Evolutionary conservation across 805 yeast genomes (phyloP), one percentile per base, ranked within the genome.

Genomic region (Lipomyces anomalus): DNA sequence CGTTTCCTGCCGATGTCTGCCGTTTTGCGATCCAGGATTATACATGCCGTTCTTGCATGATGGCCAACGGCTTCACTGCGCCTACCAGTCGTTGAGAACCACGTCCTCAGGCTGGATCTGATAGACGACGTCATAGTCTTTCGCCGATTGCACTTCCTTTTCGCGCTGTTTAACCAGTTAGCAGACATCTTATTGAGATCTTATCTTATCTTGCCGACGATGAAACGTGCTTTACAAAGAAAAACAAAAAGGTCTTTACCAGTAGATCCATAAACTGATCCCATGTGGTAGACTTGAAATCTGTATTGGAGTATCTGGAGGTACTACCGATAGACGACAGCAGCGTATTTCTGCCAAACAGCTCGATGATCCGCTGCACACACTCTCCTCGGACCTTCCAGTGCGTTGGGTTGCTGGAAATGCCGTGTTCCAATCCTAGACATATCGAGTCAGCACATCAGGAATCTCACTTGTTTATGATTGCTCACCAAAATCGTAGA

Each of bases 201-300:
- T n/a, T n/a, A n/a, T n/a, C n/a, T n/a, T n/a, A n/a, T n/a, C n/a
- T n/a, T n/a, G n/a, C n/a, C n/a, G n/a, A n/a, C n/a, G n/a, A n/a
- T n/a, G n/a, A n/a, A n/a, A n/a, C n/a, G n/a, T n/a, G 30, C 9
- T 9, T 26, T 13, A 26, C 11, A 9, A 26, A 26, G 9, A 9
- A 13, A 9, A 13, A 13, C 30, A 13, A 9, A 13, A 26, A 26
- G 13, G 30, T 13, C 9, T 13, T 9, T 26, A 26, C 30, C 30
- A 48, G 37, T 32, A 48, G 37, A 20, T 37, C 42, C 44, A 50
- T 30, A 28, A 50, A 50, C 11, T 48, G 37, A n/a, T 42, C 53
- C 55, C 55, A 50, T 11, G 47, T 48, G 13, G 53, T 44, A 17
- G 53, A 48, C 41, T 48, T 39, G 42, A 50, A 50, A 26, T 50